A percentile compares a stretch with the other conserved stretches of the same genome.
These are phyloP conservation scores for Xylaria nigripes DNA, from an alignment of 495 filamentous ascomycete genomes.

Conservation along the genomic window DNA sequence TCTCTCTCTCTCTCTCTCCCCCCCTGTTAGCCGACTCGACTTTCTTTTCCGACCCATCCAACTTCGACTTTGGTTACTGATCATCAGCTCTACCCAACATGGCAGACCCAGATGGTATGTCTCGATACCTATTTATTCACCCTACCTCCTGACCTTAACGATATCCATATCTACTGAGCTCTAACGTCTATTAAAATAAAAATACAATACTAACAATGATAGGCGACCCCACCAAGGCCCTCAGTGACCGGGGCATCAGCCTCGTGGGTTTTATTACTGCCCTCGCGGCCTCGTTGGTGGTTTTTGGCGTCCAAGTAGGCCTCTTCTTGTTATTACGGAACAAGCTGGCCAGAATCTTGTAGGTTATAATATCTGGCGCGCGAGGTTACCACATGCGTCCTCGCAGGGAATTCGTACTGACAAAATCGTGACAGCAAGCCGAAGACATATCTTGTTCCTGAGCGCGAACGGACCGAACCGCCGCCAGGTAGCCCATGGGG, in stretches of 20 bases:
- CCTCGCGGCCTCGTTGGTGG: slow-evolving; percentile 56
- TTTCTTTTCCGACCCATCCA: not conserved
- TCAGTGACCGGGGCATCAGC: slow-evolving; percentile 44
- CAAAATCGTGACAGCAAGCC: slow-evolving; percentile 51
- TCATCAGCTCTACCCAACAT: slow-evolving; percentile 7
- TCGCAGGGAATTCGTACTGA: slow-evolving; percentile 3
- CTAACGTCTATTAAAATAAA: not conserved
- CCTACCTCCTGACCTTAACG: not conserved
- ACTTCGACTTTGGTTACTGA: not conserved
- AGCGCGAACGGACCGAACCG: slow-evolving; percentile 68
- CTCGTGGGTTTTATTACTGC: slow-evolving; percentile 67
- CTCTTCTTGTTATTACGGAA: slow-evolving; percentile 71
- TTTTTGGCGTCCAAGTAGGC: slow-evolving; percentile 71
- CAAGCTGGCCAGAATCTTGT: slow-evolving; percentile 81
- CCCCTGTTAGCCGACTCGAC: not conserved
- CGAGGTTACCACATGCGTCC: not conserved
- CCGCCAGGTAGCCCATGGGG: slow-evolving; percentile 62
- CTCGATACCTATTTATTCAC: not conserved
- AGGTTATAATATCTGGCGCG: slow-evolving; percentile 23
- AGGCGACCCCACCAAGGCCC: slow-evolving; percentile 25
- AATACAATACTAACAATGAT: not conserved
- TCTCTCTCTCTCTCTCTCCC: no score
- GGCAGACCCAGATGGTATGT: slow-evolving; percentile 19
- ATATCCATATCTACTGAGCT: not conserved
- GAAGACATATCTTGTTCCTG: slow-evolving; percentile 83